phyloP scores from a whole-genome alignment of 2,329 filamentous ascomycete species.

The Fusarium equiseti region DNA sequence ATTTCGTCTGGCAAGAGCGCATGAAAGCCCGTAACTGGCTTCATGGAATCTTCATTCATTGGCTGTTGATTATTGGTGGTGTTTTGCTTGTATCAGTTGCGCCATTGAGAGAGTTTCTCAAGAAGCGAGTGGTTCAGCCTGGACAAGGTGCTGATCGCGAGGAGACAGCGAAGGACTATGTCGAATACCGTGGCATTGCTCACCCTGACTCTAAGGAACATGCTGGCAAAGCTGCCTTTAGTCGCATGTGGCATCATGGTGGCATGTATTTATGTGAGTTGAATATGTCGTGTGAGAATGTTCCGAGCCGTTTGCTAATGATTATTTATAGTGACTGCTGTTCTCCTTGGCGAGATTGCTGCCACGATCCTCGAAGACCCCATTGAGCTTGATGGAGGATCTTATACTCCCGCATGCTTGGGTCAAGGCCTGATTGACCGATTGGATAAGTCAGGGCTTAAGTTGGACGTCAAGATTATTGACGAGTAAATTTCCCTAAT shows the following conservation, averaged over 20 bases:
- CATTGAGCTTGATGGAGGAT: slow-evolving; percentile 70
- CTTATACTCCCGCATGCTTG: slow-evolving; percentile 78
- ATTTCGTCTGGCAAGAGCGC: slow-evolving; percentile 70
- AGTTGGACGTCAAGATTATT: slow-evolving; percentile 66
- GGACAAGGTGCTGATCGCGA: slow-evolving; percentile 68
- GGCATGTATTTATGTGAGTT: slow-evolving; percentile 74
- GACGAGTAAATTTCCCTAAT: slow-evolving; percentile 24
- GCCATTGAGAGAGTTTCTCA: slow-evolving; percentile 60
- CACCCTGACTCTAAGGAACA: slow-evolving; percentile 66
- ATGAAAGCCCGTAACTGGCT: slow-evolving; percentile 63
- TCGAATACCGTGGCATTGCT: slow-evolving; percentile 74
- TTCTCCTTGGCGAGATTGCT: slow-evolving; percentile 73
- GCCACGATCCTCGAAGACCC: slow-evolving; percentile 74
- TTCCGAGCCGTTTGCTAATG: slow-evolving; percentile 6
- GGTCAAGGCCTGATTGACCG: slow-evolving; percentile 76
- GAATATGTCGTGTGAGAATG: neutral
- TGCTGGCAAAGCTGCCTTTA: slow-evolving; percentile 63
- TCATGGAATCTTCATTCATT: slow-evolving; percentile 63
- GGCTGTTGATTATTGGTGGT: slow-evolving; percentile 58
- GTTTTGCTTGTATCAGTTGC: slow-evolving; percentile 60
- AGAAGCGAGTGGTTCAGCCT: slow-evolving; percentile 62
- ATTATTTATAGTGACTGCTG: slow-evolving; percentile 68
- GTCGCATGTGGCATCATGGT: slow-evolving; percentile 67
- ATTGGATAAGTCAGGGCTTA: slow-evolving; percentile 70
- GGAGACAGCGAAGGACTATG: slow-evolving; percentile 66